Percentiles rank a stretch among this genome's conserved stretches.
These are phyloP conservation scores for Lithohypha guttulata DNA, from an alignment of 2,329 filamentous ascomycete genomes.

Conservation along the genomic window DNA sequence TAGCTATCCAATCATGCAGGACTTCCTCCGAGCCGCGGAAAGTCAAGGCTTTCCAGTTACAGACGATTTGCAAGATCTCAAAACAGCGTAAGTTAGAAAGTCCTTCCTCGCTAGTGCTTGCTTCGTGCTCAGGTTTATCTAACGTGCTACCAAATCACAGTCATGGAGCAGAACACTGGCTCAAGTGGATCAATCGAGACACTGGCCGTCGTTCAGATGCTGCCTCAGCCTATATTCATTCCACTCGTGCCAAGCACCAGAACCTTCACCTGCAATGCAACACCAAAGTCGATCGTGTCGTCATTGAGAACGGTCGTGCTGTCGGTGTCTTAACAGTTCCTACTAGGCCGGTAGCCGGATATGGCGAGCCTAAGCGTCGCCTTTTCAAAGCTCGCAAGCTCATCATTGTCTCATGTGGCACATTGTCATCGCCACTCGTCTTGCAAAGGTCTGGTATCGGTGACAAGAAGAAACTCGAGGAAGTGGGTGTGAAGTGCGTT, in stretches of 20 bases:
- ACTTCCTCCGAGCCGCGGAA: slow-evolving; percentile 63
- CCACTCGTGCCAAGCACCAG: slow-evolving; percentile 56
- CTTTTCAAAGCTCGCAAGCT: slow-evolving; percentile 61
- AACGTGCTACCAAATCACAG: slow-evolving; percentile 16
- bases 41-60: slow-evolving; percentile 64
- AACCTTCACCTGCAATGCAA: slow-evolving; percentile 65
- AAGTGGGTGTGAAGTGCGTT: slow-evolving; percentile 56
- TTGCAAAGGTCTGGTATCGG: slow-evolving; percentile 66
- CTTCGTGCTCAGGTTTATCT: not conserved
- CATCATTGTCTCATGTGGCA: slow-evolving; percentile 62
- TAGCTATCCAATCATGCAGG: slow-evolving; percentile 66
- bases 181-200: slow-evolving; percentile 70
- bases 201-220: slow-evolving; percentile 62
- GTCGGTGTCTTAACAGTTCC: slow-evolving; percentile 60
- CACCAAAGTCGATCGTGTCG: slow-evolving; percentile 67
- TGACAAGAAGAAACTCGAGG: slow-evolving; percentile 59
- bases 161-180: slow-evolving; percentile 68
- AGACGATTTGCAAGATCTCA: slow-evolving; percentile 64
- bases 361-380: slow-evolving; percentile 39
- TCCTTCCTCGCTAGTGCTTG: too few species aligned
- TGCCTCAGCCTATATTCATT: slow-evolving; percentile 68
- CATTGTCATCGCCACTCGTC: slow-evolving; percentile 62
- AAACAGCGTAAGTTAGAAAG: slow-evolving; percentile 31
- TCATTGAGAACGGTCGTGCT: slow-evolving; percentile 61
- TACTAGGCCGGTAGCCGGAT: slow-evolving; percentile 56